Evolutionary conservation across 192 early-diverging fungal species (phyloP), one percentile per base, ranked within the genome.

Genomic region (Coemansia sp.): DNA sequence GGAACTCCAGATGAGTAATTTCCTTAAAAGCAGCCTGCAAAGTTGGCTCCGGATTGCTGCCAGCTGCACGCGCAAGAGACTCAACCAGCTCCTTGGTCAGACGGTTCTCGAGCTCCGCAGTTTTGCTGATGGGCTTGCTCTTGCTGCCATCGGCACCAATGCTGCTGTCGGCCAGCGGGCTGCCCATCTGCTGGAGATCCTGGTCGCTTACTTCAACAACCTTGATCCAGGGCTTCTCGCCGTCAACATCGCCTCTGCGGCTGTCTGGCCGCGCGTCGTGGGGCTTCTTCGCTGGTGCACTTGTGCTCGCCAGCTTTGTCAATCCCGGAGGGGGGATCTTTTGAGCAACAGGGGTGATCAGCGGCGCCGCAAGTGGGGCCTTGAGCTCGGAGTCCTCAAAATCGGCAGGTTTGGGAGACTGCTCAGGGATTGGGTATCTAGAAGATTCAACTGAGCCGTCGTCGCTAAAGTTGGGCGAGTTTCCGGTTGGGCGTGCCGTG

Each of bases 1-100:
- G 85, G 80, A 92, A 92, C 73, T 93, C 92, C 9, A 91, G 54
- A 13, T 89, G 85, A 4, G 90, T 93, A 34, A 92, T 83, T 59
- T 93, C 89, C 60, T 92, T 92, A 43, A 89, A 79, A 64, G 87
- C 82, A 3, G 82, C 83, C 8, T 81, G 70, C 37, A 83, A 55
- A 15, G 72, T 42, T 0, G 52, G 53, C 47, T 39, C 42, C 18
- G 63, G 25, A 41, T 45, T 50, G 12, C 42, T 41, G 34, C 22
- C 38, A 27, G 37, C 52, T 27, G 59, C 64, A 15, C 14, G 53
- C 9, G 60, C 59, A 44, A 65, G 37, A 7, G 52, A 49, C 25
- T 47, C 52, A 30, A 54, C 41, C 9, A 70, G 66, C 52, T 75
- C 64, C 25, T 37, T 52, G 24, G 60, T 45, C 41, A 73, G 54